These are phyloP conservation scores for Corymbia maculata DNA, from an alignment of 345 rosid species.

Conservation along the genomic window DNA sequence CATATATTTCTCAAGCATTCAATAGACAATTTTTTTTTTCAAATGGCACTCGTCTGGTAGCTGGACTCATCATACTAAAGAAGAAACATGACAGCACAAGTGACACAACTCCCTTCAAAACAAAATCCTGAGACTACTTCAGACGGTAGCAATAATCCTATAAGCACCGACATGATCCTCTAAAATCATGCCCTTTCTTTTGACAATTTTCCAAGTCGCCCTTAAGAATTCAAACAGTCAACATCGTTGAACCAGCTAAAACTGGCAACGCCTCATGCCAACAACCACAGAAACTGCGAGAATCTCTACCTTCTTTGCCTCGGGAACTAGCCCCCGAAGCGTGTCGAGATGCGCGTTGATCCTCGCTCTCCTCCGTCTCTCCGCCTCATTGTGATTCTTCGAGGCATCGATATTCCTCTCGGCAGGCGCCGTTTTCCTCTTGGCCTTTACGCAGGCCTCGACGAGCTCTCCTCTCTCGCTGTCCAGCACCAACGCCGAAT, in stretches of 20 bases:
- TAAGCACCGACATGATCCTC: neutral
- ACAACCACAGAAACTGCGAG: neutral
- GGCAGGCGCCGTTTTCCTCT: conserved; percentile 6
- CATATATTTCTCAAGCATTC: neutral
- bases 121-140: neutral
- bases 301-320: conserved; percentile 24
- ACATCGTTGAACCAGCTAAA: neutral
- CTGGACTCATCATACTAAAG: neutral
- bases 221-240: neutral
- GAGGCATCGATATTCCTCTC: conserved; percentile 27
- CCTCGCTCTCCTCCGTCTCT: conserved; percentile 41
- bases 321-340: conserved; percentile 37
- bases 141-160: neutral
- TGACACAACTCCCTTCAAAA: neutral
- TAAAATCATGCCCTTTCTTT: neutral
- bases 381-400: conserved; percentile 52
- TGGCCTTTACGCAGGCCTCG: conserved; percentile 13
- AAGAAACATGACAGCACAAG: neutral
- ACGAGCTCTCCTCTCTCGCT: conserved; percentile 35
- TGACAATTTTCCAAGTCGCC: neutral
- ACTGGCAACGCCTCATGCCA: neutral
- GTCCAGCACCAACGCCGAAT: conserved; percentile 26
- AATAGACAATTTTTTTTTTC: neutral
- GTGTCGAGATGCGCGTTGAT: conserved; percentile 43
- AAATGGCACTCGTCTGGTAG: neutral